Base-by-base conservation (phyloP, 106 monocot genomes). In the Apostasia ramifera region DNA sequence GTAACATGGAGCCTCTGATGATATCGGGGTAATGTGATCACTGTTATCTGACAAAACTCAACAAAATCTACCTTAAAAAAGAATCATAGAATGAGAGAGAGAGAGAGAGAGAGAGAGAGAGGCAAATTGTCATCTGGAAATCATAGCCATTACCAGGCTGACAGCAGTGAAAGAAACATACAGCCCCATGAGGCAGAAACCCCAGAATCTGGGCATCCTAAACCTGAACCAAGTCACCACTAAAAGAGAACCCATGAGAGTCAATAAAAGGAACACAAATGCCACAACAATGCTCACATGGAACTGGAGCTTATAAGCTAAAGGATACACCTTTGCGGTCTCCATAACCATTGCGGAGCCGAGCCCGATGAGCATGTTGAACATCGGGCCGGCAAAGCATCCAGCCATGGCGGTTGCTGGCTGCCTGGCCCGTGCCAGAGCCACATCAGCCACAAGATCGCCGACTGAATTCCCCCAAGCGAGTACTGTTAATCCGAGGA, bases 391-490 rank as follows among this genome's bases (percentile, higher is more conserved):
- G 1, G 82, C 97, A 77, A 98, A 98, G 77, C 97, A 98, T 14
- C 97, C 97, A 56, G 97, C 92, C 81, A 98, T 81, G 12, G 92
- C 97, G 67, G 81, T 87, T 53, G 83, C 85, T 8, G 97, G 87
- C 48, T 89, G 86, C 44, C 93, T 90, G 5, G 92, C 81, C 76
- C 80, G 87, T 8, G 97, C 92, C 44, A 98, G 71, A 2, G 92
- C 84, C 43, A 98, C 87, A 72, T 98, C 93, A 55, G 92, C 93
- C 51, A 90, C 89, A 63, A 98, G 85, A 63, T 98, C 97, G 0
- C 97, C 97, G 2, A 89, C 71, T 1, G 97, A 98, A 71, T 98
- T 98, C 8, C 97, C 92, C 97, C 97, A 98, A 49, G 97, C 97
- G 61, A 98, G 71, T 15, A 98, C 87, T 6, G 97, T 98, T 66